Percentiles rank a stretch among this genome's conserved stretches.
Conservation (phyloP, 805 yeast genomes). For the Saturnispora serradocipensis region DNA sequence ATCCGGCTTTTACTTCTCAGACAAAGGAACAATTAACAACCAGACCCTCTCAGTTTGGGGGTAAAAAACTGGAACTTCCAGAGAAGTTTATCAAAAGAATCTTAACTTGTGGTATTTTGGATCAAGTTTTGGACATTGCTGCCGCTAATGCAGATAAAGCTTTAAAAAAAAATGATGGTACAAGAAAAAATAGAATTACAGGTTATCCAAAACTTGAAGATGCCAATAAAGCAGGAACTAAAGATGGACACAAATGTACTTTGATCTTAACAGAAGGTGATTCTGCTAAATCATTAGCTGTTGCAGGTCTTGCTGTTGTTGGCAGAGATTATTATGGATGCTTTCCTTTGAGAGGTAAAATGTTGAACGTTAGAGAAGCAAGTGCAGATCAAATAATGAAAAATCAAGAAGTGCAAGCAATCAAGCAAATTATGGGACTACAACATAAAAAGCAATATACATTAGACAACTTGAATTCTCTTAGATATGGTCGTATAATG, state of each 20-base stretch:
- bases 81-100: constrained; percentile 68
- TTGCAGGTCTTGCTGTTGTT: constrained; percentile 86
- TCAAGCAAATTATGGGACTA: constrained; percentile 90
- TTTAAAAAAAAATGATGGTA: constrained; percentile 81
- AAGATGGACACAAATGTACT: constrained; percentile 86
- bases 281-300: constrained; percentile 88
- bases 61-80: constrained; percentile 62
- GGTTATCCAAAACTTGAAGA: constrained; percentile 86
- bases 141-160: constrained; percentile 83
- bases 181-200: constrained; percentile 73
- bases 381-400: constrained; percentile 90
- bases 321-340: constrained; percentile 95
- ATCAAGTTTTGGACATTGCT: constrained; percentile 74
- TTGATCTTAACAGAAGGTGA: constrained; percentile 94
- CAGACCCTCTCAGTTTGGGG: constrained; percentile 80
- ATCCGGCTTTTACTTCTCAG: constrained; percentile 96
- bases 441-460: constrained; percentile 81
- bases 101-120: constrained; percentile 61
- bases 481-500: constrained; percentile 95
- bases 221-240: constrained; percentile 94
- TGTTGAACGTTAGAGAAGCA: constrained; percentile 93
- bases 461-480: constrained; percentile 49
- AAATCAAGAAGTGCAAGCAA: constrained; percentile 89
- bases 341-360: constrained; percentile 90
- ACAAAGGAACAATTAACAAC: constrained; percentile 95